Conservation (phyloP, 2,329 filamentous ascomycete species). For the Neofusicoccum cordaticola region DNA sequence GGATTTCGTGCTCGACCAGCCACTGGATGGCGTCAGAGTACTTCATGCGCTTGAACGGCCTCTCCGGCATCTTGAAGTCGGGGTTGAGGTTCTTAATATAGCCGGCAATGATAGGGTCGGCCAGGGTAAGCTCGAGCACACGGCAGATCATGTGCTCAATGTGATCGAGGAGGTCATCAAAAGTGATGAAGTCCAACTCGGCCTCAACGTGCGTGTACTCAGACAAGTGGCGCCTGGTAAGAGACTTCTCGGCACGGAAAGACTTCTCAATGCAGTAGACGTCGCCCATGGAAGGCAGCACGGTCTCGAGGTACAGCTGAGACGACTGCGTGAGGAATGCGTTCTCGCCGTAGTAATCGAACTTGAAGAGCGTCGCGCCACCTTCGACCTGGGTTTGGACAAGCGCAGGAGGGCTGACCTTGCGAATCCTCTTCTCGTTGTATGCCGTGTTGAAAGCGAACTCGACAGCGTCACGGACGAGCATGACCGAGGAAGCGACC, state of each 20-base stretch:
- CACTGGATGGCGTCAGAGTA: conserved; percentile 93
- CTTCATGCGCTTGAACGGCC: conserved; percentile 92
- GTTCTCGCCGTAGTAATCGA: conserved; percentile 84
- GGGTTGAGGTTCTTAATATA: conserved; percentile 88
- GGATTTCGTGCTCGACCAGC: conserved; percentile 85
- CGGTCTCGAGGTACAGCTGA: conserved; percentile 96
- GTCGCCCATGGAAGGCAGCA: conserved; percentile 83
- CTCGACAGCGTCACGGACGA: conserved; percentile 78
- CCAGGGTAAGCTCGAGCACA: conserved; percentile 74
- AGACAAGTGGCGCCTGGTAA: conserved; percentile 89
- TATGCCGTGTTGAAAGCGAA: conserved; percentile 77
- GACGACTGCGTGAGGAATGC: conserved; percentile 96
- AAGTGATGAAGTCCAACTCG: conserved; percentile 93
- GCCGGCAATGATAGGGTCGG: conserved; percentile 68
- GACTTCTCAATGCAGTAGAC: conserved; percentile 99
- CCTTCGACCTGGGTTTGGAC: conserved; percentile 96
- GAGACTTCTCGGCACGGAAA: conserved; percentile 94
- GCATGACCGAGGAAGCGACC: conserved; percentile 78
- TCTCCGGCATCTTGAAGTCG: conserved; percentile 73
- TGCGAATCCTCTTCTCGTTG: conserved; percentile 71
- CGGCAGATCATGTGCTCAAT: conserved; percentile 84
- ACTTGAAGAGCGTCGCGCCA: conserved; percentile 83
- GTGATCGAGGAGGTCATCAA: conserved; percentile 82
- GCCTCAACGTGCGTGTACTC: conserved; percentile 98
- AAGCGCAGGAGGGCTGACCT: conserved; percentile 84